Conservation (phyloP, 1,139 yeast species). For the Suhomyces kunorum region DNA sequence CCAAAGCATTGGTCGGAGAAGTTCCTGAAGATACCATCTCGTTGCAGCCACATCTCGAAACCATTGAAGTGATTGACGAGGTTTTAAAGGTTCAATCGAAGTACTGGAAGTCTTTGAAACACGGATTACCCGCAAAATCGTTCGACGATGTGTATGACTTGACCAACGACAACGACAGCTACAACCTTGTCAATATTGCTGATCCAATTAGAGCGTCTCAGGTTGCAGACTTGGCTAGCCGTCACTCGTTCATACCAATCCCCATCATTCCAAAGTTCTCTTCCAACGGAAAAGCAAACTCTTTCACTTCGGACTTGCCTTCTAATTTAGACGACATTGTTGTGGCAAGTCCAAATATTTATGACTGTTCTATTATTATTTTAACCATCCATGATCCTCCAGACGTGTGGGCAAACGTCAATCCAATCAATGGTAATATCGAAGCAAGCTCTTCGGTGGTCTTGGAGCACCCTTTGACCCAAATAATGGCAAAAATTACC, state of each 20-base stretch:
- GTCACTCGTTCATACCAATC: slow-evolving; percentile 61
- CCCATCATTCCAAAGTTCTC: slow-evolving; percentile 56
- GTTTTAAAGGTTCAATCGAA: slow-evolving; percentile 79
- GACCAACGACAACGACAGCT: slow-evolving; percentile 28
- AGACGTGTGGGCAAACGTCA: slow-evolving; percentile 85
- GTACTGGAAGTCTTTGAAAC: slow-evolving; percentile 84
- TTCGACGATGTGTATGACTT: slow-evolving; percentile 47
- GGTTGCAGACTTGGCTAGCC: slow-evolving; percentile 54
- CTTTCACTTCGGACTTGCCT: slow-evolving; percentile 47
- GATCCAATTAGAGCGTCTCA: slow-evolving; percentile 79
- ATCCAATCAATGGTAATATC: slow-evolving; percentile 76
- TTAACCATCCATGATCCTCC: slow-evolving; percentile 89
- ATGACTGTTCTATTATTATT: slow-evolving; percentile 61
- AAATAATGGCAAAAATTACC: slow-evolving; percentile 37
- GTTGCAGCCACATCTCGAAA: slow-evolving; percentile 68
- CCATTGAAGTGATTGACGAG: slow-evolving; percentile 83
- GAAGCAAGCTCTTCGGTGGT: slow-evolving; percentile 73
- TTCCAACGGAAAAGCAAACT: slow-evolving; percentile 15
- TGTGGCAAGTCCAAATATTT: slow-evolving; percentile 73
- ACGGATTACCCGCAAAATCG: slow-evolving; percentile 52
- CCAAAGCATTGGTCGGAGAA: slow-evolving; percentile 89
- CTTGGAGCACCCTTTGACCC: slow-evolving; percentile 45
- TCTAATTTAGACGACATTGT: slow-evolving; percentile 66
- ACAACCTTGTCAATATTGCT: slow-evolving; percentile 50
- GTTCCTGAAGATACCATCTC: slow-evolving; percentile 79